Evolutionary conservation across 371 early-diverging fungal species (phyloP), one percentile per base, ranked within the genome.

Genomic region (Phascolomyces articulosus): DNA sequence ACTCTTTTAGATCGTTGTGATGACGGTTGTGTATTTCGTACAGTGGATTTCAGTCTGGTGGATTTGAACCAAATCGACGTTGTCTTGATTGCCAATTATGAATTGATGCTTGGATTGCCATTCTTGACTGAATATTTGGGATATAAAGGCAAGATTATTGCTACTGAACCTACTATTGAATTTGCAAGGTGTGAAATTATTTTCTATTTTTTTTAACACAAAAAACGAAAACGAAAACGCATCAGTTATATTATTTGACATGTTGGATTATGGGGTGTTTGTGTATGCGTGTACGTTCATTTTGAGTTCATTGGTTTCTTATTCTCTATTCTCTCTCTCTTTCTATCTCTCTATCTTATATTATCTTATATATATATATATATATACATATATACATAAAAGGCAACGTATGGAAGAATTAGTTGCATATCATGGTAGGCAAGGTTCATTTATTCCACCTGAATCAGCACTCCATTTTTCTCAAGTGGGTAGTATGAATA

Each of bases 41-140:
- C 75, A 24, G 79, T 83, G 9, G 83, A 85, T 34, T 78, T 89
- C 60, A 74, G 75, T 41, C 68, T 81, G 4, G 75, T 90, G 1
- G 85, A 88, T 67, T 67, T 86, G 38, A 73, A 78, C 31, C 72
- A 73, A 0, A 83, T 96, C 31, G 95, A 95, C 71, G 82, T 90
- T 40, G 84, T 95, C 10, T 72, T 96, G 9, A 78, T 96, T 41
- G 83, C 93, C 55, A 90, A 93, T 75, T 85, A 81, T 66, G 84
- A 88, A 55, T 85, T 89, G 41, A 87, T 93, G 76, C 74, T 88
- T 27, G 90, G 93, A 26, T 75, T 96, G 31, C 96, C 96, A 11
- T 95, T 83, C 61, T 71, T 95, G 58, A 94, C 94, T 0, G 95
- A 95, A 64, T 91, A 89, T 74, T 81, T 92, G 9, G 89, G 86